Conservation (phyloP, 208 protist species). For the Trypanosoma lewisi region DNA sequence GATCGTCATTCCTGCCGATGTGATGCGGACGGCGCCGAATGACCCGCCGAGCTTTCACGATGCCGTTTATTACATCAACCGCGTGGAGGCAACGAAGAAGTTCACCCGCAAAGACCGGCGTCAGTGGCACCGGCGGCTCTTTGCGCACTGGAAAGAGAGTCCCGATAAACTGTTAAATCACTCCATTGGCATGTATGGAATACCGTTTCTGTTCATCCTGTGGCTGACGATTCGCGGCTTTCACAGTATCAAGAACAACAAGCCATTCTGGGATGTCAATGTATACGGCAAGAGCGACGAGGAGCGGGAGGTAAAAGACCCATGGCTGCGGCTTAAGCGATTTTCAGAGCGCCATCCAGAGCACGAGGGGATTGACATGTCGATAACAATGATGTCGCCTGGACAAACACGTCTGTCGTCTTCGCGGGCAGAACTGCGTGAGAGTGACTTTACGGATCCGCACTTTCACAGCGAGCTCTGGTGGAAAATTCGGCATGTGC, state of each 20-base stretch:
- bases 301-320: constrained; percentile 48
- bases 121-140: constrained; percentile 71
- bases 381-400: constrained; percentile 78
- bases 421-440: constrained; percentile 77
- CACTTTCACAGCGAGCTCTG: constrained; percentile 87
- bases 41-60: constrained; percentile 72
- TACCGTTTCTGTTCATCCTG: constrained; percentile 48
- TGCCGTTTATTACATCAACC: constrained; percentile 74
- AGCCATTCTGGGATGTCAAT: constrained; percentile 85
- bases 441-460: constrained; percentile 85
- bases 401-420: constrained; percentile 71
- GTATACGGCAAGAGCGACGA: constrained; percentile 76
- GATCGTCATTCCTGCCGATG: constrained; percentile 73
- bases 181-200: constrained; percentile 61
- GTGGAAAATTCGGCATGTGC: constrained; percentile 85
- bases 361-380: constrained; percentile 69
- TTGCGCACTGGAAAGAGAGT: constrained; percentile 81
- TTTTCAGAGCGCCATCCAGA: constrained; percentile 86
- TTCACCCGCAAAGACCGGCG: constrained; percentile 86
- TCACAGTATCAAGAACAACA: constrained; percentile 86
- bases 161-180: constrained; percentile 80
- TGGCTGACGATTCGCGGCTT: constrained; percentile 77
- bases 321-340: constrained; percentile 72
- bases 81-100: constrained; percentile 63
- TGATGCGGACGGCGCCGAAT: constrained; percentile 66